Conservation (phyloP, 2,329 filamentous ascomycete species). For the Epichloe gansuensis region DNA sequence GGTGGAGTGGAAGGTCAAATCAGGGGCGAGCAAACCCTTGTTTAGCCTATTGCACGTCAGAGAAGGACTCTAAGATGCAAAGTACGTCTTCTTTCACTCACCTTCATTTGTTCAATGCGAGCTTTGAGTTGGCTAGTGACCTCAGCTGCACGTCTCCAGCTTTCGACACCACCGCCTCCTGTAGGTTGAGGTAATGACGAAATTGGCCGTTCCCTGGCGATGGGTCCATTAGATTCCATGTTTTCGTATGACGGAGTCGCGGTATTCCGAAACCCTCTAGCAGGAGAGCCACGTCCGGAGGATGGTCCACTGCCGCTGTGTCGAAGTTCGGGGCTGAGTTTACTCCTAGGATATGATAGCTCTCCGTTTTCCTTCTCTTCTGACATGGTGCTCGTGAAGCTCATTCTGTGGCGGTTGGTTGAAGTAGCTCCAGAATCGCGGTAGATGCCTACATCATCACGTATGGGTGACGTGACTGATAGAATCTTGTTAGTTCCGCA, state of each 20-base stretch:
- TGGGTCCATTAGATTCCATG: constrained; percentile 17
- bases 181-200: constrained; percentile 24
- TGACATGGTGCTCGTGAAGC: constrained; percentile 52
- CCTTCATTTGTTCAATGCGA: constrained; percentile 98
- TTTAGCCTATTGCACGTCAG: constrained; percentile 12
- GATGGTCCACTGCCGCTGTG: constrained; percentile 37
- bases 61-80: neutral
- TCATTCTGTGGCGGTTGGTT: constrained; percentile 39
- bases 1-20: constrained; percentile 1
- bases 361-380: constrained; percentile 70
- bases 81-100: constrained; percentile 18
- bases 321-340: constrained; percentile 43
- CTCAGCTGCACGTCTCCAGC: constrained; percentile 93
- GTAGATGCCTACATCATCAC: constrained; percentile 49
- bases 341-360: constrained; percentile 32
- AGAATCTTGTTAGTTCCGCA: neutral
- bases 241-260: constrained; percentile 20
- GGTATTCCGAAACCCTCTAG: constrained; percentile 37
- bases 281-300: constrained; percentile 48
- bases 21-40: constrained; percentile 20
- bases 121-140: constrained; percentile 96
- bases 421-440: constrained; percentile 35
- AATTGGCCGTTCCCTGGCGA: constrained; percentile 20
- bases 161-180: constrained; percentile 45
- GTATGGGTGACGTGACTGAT: constrained; percentile 37